Conservation (phyloP, 2,329 filamentous ascomycete genomes). For the Exophiala sp. region DNA sequence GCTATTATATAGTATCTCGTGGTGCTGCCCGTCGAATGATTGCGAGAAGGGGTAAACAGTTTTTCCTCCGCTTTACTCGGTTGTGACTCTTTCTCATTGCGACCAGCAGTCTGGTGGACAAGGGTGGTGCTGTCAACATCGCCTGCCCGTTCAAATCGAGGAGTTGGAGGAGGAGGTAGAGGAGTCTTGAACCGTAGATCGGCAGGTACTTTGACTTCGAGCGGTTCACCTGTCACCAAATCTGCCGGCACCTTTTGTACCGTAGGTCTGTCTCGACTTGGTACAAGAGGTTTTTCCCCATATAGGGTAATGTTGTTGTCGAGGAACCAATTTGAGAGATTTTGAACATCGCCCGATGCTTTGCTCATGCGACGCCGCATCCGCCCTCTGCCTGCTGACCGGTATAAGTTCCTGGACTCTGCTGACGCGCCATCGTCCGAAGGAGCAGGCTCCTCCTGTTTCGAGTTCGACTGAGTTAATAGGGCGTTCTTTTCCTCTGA, state of each 20-base stretch:
- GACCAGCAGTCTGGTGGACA: not conserved
- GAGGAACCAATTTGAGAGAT: slow-evolving; percentile 23
- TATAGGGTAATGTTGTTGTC: slow-evolving; percentile 20
- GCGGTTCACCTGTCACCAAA: slow-evolving; percentile 15
- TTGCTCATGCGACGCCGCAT: slow-evolving; percentile 19
- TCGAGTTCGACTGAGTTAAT: not conserved
- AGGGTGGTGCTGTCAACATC: not conserved
- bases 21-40: no score
- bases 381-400: slow-evolving; percentile 20
- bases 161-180: no score
- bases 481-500: not conserved
- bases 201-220: not conserved
- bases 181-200: no score
- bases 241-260: slow-evolving; percentile 18
- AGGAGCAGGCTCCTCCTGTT: not conserved
- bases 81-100: not conserved
- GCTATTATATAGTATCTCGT: slow-evolving; percentile 22
- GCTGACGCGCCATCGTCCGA: slow-evolving; percentile 5
- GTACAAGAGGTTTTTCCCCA: slow-evolving; percentile 5
- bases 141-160: no score
- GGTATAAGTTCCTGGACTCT: slow-evolving; percentile 13
- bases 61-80: no score
- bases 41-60: no score
- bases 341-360: slow-evolving; percentile 7
- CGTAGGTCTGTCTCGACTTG: slow-evolving; percentile 5